A percentile compares a stretch with the other conserved stretches of the same genome.
phyloP scores from a whole-genome alignment of 1,284 basidiomycete genomes.

The Malassezia japonica region DNA sequence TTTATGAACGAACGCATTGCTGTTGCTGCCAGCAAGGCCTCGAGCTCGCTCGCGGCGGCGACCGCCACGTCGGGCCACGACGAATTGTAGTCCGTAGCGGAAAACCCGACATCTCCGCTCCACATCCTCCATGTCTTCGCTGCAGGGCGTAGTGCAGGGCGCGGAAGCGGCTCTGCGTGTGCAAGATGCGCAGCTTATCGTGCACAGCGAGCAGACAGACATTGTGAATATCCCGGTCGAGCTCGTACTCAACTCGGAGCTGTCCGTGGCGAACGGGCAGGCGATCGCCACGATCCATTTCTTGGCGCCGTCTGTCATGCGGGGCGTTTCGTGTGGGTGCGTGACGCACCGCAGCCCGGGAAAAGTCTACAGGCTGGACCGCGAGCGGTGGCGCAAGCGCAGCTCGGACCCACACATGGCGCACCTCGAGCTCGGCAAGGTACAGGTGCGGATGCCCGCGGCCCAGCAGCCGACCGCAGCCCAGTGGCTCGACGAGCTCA shows the following conservation, averaged over 20 bases:
- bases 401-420: slow-evolving; percentile 16
- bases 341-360: no score
- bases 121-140: not conserved
- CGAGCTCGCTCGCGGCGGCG: not conserved
- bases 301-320: no score
- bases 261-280: no score
- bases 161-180: not conserved
- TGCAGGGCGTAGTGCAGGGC: not conserved
- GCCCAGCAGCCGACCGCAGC: slow-evolving; percentile 15
- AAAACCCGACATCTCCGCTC: not conserved
- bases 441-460: slow-evolving; percentile 6
- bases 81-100: not conserved
- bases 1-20: slow-evolving; percentile 52
- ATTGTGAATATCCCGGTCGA: slow-evolving; percentile 3
- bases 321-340: no score
- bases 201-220: not conserved
- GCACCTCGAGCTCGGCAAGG: not conserved
- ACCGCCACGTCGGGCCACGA: not conserved
- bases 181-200: not conserved
- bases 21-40: not conserved
- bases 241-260: slow-evolving; percentile 6
- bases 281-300: no score
- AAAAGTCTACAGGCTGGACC: not conserved
- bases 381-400: slow-evolving; percentile 10
- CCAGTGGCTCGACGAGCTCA: slow-evolving; percentile 24